phyloP scores from a whole-genome alignment of 2,329 filamentous ascomycete species.

The Penicillium sp. region DNA sequence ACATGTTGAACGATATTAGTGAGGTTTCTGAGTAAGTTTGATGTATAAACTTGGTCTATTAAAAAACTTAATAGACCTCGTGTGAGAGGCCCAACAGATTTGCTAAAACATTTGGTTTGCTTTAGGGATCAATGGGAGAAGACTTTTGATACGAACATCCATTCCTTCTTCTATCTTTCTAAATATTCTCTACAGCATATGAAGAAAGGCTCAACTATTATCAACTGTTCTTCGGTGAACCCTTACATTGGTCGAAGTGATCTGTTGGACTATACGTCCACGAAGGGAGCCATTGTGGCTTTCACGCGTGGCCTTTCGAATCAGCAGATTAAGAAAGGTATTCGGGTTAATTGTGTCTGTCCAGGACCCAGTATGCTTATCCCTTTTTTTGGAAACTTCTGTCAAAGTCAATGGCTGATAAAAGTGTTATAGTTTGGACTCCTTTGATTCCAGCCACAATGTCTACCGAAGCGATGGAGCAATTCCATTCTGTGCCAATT shows the following conservation, averaged over 20 bases:
- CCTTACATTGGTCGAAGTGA: conserved; percentile 80
- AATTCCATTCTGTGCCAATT: conserved; percentile 73
- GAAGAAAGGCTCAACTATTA: conserved; percentile 73
- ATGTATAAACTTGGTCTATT: not conserved
- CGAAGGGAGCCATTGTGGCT: conserved; percentile 72
- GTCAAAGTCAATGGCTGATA: conserved; percentile 4
- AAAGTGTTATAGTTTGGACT: conserved; percentile 65
- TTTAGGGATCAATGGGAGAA: conserved; percentile 74
- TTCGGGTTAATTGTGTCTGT: conserved; percentile 76
- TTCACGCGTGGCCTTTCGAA: conserved; percentile 80
- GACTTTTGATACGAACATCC: conserved; percentile 83
- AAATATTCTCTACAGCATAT: conserved; percentile 79
- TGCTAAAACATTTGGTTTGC: not conserved
- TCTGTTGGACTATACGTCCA: conserved; percentile 80
- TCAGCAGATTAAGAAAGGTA: conserved; percentile 72
- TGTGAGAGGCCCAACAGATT: not conserved
- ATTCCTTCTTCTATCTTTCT: conserved; percentile 78
- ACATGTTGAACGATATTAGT: conserved; percentile 72
- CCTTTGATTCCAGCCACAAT: conserved; percentile 76
- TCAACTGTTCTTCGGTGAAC: conserved; percentile 86
- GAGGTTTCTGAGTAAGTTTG: conserved; percentile 70
- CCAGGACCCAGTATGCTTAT: conserved; percentile 64
- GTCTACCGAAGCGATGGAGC: conserved; percentile 69
- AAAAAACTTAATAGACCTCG: not conserved
- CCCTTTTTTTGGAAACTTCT: no score